Evolutionary conservation across 495 filamentous ascomycete species (phyloP).

Genomic region (Talaromyces wortmannii): DNA sequence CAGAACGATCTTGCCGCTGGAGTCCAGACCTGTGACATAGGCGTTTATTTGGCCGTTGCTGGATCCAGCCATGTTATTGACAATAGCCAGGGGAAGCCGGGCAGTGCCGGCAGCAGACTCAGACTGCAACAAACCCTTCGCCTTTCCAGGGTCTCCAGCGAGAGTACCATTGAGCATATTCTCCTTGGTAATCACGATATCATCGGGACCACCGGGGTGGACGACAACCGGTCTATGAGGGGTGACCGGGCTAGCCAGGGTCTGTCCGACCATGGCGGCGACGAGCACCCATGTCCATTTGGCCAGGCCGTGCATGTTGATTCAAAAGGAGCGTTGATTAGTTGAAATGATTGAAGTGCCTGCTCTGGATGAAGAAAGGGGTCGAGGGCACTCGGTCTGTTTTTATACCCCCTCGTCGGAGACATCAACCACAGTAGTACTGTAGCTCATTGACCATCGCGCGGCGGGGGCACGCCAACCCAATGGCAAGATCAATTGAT

Average conservation of each 20-base stretch:
- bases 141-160: not conserved
- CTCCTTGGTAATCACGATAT: constrained; percentile 1
- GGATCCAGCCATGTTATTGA: constrained; percentile 27
- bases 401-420: too few relatives aligned
- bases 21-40: constrained; percentile 30
- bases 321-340: not conserved
- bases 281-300: constrained; percentile 1
- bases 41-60: constrained; percentile 21
- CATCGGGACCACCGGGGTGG: not conserved
- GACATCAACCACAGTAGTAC: too few relatives aligned
- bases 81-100: constrained; percentile 12
- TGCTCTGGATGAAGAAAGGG: not conserved
- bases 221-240: not conserved
- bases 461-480: too few relatives aligned
- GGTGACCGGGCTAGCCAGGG: constrained; percentile 1
- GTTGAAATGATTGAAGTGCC: not conserved
- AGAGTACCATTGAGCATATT: constrained; percentile 4
- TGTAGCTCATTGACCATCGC: too few relatives aligned
- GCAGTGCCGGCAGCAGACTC: not conserved
- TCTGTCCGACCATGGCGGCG: constrained; percentile 2
- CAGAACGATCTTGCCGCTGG: constrained; percentile 19
- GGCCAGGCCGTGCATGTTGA: not conserved
- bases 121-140: not conserved
- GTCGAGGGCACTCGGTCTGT: too few relatives aligned
- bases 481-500: too few relatives aligned